phyloP scores from a whole-genome alignment of 2,329 filamentous ascomycete species.

The Penicillium italicum region DNA sequence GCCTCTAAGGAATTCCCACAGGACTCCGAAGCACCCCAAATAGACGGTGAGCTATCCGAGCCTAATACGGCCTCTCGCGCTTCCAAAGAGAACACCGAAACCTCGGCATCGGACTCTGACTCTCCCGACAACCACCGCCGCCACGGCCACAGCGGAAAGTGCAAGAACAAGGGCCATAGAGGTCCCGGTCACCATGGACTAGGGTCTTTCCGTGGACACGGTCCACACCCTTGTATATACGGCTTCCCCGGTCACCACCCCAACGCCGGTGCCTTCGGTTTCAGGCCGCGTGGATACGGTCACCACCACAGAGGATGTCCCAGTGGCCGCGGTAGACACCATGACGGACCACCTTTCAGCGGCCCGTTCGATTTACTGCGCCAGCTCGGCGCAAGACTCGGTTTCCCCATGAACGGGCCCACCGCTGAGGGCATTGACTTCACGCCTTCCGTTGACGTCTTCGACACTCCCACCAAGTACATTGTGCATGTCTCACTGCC shows the following conservation, averaged over 20 bases:
- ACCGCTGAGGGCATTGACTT: constrained; percentile 34
- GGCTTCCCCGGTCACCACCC: constrained; percentile 3
- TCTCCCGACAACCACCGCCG: constrained; percentile 18
- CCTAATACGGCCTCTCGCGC: neutral
- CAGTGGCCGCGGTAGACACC: constrained; percentile 10
- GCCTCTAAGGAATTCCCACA: neutral
- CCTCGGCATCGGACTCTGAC: constrained; percentile 7
- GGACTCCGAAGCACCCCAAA: neutral
- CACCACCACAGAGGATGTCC: constrained; percentile 5
- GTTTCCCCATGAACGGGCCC: constrained; percentile 24
- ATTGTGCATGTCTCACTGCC: constrained; percentile 71
- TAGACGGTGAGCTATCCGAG: constrained; percentile 1
- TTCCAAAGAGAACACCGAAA: constrained; percentile 1
- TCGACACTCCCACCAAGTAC: constrained; percentile 63
- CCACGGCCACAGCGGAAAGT: constrained; percentile 14
- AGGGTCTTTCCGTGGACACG: neutral
- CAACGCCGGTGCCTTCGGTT: neutral
- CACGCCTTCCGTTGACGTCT: constrained; percentile 57
- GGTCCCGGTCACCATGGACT: constrained; percentile 10
- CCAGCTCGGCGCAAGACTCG: constrained; percentile 29
- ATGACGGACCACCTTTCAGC: constrained; percentile 4
- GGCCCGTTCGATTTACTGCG: constrained; percentile 23
- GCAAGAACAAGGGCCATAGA: constrained; percentile 7
- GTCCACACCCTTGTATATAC: constrained; percentile 4
- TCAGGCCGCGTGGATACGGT: constrained; percentile 5